Base-by-base conservation (phyloP, 1,139 yeast species). In the Hyphopichia pseudoburtonii region DNA sequence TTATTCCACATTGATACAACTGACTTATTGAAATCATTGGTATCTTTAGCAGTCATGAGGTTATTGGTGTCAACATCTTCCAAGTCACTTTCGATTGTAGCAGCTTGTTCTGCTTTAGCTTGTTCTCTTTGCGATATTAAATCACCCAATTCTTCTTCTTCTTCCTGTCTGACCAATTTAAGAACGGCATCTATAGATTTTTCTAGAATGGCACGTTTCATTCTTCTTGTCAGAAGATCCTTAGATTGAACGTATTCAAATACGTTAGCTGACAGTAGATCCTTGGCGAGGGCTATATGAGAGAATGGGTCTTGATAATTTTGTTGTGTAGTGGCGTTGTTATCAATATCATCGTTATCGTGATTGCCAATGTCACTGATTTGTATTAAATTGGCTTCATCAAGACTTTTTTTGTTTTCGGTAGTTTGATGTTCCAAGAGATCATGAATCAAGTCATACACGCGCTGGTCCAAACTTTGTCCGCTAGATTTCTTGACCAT, bases 21-120 rank as follows among this genome's bases (percentile, higher is more conserved):
- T 18, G 85, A 78, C 52, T 82, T 86, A 57, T 90, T 90, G 63
- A 87, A 73, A 3, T 77, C 68, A 51, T 88, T 89, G 3, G 68
- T 52, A 42, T 82, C 85, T 33, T 66, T 66, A 2, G 70, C 72
- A 2, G 76, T 80, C 86, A 87, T 80, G 44, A 86, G 51, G 21
- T 78, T 75, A 15, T 66, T 66, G 17, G 62, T 68, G 38, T 67
- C 72, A 2, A 54, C 45, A 4, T 54, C 66, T n/a, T 69, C 76
- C 33, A 64, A 62, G 30, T 73, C 78, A 31, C 71, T 69, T 34
- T 70, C 70, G 4, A 47, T 39, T 11, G 42, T 44, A 2, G 48
- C 51, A 5, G 51, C 52, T 23, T 57, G 60, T 25, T 63, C 66
- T 10, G 51, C 49, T 3, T 56, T 64, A 22, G 42, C 48, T 39